Evolutionary conservation across 2,329 filamentous ascomycete genomes (phyloP).

Genomic region (Pseudogymnoascus sp.): DNA sequence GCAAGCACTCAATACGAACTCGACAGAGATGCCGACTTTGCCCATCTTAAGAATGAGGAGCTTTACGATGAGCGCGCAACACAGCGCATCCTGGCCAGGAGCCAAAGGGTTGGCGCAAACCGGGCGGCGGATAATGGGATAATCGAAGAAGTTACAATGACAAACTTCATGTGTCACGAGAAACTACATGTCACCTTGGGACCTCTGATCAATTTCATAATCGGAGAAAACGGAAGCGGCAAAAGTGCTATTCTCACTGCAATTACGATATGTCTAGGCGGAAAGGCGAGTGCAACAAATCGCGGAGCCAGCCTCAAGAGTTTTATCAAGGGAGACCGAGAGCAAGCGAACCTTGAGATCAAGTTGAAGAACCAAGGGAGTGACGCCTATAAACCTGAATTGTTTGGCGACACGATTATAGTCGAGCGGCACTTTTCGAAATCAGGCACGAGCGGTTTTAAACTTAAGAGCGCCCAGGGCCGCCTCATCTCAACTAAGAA

Average conservation of each 20-base stretch:
- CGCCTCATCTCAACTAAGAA: constrained; percentile 74
- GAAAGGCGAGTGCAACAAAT: constrained; percentile 87
- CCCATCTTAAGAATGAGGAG: constrained; percentile 47
- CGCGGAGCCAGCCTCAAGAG: constrained; percentile 81
- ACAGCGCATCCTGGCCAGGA: constrained; percentile 46
- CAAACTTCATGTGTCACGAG: constrained; percentile 95
- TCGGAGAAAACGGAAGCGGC: constrained; percentile 93
- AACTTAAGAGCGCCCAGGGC: constrained; percentile 66
- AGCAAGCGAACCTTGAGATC: constrained; percentile 68
- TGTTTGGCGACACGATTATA: constrained; percentile 77
- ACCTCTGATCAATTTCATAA: constrained; percentile 94
- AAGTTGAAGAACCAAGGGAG: constrained; percentile 85
- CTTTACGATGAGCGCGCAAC: constrained; percentile 56
- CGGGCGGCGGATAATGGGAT: constrained; percentile 74
- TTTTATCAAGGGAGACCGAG: constrained; percentile 82
- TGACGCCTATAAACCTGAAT: constrained; percentile 71
- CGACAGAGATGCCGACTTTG: constrained; percentile 50
- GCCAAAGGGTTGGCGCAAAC: constrained; percentile 53
- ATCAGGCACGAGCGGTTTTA: constrained; percentile 71
- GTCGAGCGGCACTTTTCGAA: constrained; percentile 85
- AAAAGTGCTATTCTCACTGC: constrained; percentile 95
- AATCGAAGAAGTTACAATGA: constrained; percentile 76
- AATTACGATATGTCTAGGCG: constrained; percentile 87
- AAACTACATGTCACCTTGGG: constrained; percentile 77
- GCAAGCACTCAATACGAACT: constrained; percentile 53